Base-by-base conservation (phyloP, 179 eudicot genomes). In the Actinidia polygama region DNA sequence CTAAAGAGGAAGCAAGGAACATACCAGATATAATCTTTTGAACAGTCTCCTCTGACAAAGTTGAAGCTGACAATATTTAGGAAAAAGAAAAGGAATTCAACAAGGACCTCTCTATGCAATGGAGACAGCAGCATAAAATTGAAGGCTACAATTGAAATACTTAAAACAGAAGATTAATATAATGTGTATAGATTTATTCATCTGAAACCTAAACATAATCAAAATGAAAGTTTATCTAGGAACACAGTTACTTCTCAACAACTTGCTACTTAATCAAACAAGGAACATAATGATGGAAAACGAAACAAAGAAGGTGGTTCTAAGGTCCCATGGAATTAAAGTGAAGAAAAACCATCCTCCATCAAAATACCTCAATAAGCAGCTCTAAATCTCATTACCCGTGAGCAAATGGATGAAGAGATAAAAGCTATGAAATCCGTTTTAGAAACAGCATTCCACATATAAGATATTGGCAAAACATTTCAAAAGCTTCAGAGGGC, bases 11-110 rank as follows among this genome's bases (percentile, higher is more conserved):
- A 12, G 3, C 5, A 70, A 16, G 23, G 47, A 66, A 78, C 82
- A 80, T 89, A 94, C 99, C 98, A 77, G 97, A 91, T 40, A 94
- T 79, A 84, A 92, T 89, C 84, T 92, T 93, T 62, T 93, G 91
- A 83, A 96, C 82, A 50, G 94, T 92, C 80, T 93, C 95, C 89
- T 93, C 94, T 7, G 98, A 91, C 81, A 96, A 90, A 69, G 83
- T 82, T 84, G 93, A 84, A 84, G 87, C 95, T 85, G 91, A 77
- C 64, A 79, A 78, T 51, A 36, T 73, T 70, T 70, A 79, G 58
- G 14, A 79, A 70, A 58, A 44, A 80, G n/a, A 59, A 68, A 51
- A 24, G 24, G 12, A 79, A 10, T 50, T 61, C 14, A 47, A 0
- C 6, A 67, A 53, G 75, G n/a, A 51, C 50, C 24, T 5, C 47